Conservation (phyloP, 116 monocot genomes). For the Cymodocea nodosa region DNA sequence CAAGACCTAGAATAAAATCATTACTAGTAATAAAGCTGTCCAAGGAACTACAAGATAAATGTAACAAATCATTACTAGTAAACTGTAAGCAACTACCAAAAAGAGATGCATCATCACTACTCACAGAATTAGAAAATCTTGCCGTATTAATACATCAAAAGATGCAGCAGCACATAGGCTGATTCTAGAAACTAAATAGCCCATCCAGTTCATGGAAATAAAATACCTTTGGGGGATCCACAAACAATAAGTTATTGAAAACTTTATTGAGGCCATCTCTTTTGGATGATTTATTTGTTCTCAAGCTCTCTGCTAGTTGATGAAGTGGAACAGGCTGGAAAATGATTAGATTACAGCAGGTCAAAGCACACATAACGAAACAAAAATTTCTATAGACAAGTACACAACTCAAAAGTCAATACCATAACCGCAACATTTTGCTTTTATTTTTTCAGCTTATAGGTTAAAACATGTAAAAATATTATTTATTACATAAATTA, state of each 20-base stretch:
- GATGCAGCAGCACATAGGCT: not conserved
- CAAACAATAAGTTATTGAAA: constrained; percentile 42
- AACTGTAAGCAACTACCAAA: no score
- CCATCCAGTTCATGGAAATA: not conserved
- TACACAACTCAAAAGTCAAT: no score
- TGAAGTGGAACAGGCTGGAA: constrained; percentile 63
- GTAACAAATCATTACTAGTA: no score
- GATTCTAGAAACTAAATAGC: not conserved
- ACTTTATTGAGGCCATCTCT: constrained; percentile 35
- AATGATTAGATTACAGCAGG: not conserved
- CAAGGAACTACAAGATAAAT: no score
- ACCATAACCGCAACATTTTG: no score
- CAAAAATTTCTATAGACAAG: not conserved
- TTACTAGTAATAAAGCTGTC: no score
- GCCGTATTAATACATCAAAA: not conserved
- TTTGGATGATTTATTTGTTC: constrained; percentile 39
- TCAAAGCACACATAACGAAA: not conserved
- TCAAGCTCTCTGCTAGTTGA: constrained; percentile 49
- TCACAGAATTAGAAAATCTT: constrained; percentile 2
- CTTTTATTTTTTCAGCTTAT: no score
- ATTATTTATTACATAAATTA: no score
- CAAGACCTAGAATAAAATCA: no score
- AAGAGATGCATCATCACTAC: no score
- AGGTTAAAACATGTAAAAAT: no score
- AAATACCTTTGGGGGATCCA: constrained; percentile 66